phyloP scores from a whole-genome alignment of 2,329 filamentous ascomycete genomes.

The Xylariaceae sp. region DNA sequence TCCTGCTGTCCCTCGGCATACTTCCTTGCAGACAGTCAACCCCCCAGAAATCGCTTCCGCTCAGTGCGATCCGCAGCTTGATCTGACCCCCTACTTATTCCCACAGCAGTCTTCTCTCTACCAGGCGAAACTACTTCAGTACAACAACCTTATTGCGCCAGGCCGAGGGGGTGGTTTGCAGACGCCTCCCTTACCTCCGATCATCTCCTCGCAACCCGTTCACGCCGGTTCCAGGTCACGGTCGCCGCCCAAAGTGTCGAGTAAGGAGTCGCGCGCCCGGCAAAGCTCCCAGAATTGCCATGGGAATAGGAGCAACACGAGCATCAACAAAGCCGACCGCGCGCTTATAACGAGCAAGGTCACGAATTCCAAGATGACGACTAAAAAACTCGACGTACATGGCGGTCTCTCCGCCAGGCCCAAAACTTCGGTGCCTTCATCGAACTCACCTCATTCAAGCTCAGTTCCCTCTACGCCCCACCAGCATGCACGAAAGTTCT shows the following conservation, averaged over 20 bases:
- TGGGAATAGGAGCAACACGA: slow-evolving; percentile 59
- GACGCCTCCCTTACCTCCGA: slow-evolving; percentile 49
- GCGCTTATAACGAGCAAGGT: slow-evolving; percentile 57
- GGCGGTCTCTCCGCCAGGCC: slow-evolving; percentile 26
- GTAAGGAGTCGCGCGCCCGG: slow-evolving; percentile 47
- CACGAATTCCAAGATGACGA: slow-evolving; percentile 43
- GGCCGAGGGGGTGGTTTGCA: slow-evolving; percentile 51
- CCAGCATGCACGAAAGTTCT: slow-evolving; percentile 78
- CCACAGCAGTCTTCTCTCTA: slow-evolving; percentile 55
- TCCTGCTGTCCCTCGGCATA: slow-evolving; percentile 32
- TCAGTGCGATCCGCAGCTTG: slow-evolving; percentile 40
- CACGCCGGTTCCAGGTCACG: slow-evolving; percentile 53
- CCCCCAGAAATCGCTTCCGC: slow-evolving; percentile 21
- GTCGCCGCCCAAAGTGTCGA: slow-evolving; percentile 56
- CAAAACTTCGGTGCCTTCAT: slow-evolving; percentile 35
- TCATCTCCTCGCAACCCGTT: slow-evolving; percentile 51
- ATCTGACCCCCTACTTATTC: slow-evolving; percentile 53
- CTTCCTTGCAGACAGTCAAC: slow-evolving; percentile 24
- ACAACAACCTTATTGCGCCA: slow-evolving; percentile 60
- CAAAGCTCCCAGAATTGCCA: slow-evolving; percentile 50
- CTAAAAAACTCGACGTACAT: slow-evolving; percentile 37
- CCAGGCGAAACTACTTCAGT: slow-evolving; percentile 58
- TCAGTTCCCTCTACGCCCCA: slow-evolving; percentile 92
- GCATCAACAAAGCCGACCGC: slow-evolving; percentile 55
- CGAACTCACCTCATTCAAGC: slow-evolving; percentile 61